Evolutionary conservation across 2,329 filamentous ascomycete species (phyloP).

Genomic region (Ophiosphaerella herpotricha): DNA sequence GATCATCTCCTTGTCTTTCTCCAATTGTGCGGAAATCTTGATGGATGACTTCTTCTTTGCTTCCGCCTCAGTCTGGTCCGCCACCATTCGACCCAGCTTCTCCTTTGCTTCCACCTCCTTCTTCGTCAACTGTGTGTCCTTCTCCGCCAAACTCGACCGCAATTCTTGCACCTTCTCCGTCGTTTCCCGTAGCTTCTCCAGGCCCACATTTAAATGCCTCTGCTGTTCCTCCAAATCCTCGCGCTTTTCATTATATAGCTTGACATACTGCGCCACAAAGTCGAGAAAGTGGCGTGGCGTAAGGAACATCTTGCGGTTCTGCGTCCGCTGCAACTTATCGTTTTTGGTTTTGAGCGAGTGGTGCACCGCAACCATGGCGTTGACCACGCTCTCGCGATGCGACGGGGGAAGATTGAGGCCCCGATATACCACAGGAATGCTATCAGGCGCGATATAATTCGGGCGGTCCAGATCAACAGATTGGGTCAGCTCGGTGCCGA

Average conservation of each 20-base stretch:
- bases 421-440: conserved; percentile 89
- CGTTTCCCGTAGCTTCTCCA: conserved; percentile 95
- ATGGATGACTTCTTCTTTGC: conserved; percentile 85
- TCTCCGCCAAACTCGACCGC: conserved; percentile 86
- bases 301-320: conserved; percentile 88
- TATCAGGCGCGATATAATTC: conserved; percentile 84
- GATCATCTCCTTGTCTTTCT: conserved; percentile 88
- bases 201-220: conserved; percentile 94
- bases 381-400: conserved; percentile 90
- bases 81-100: conserved; percentile 96
- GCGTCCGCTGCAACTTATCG: conserved; percentile 82
- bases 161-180: conserved; percentile 96
- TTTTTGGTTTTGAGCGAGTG: conserved; percentile 94
- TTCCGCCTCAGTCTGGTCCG: conserved; percentile 92
- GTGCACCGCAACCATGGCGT: conserved; percentile 98
- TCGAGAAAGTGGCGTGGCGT: conserved; percentile 97
- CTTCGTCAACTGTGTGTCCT: conserved; percentile 88
- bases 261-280: conserved; percentile 97
- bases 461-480: conserved; percentile 93
- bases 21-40: conserved; percentile 84
- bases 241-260: conserved; percentile 95
- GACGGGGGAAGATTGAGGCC: conserved; percentile 82
- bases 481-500: conserved; percentile 91
- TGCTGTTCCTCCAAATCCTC: conserved; percentile 99
- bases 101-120: conserved; percentile 97